Base-by-base conservation (phyloP, 352 stramenopile species). In the Phytopythium kandeliae region DNA sequence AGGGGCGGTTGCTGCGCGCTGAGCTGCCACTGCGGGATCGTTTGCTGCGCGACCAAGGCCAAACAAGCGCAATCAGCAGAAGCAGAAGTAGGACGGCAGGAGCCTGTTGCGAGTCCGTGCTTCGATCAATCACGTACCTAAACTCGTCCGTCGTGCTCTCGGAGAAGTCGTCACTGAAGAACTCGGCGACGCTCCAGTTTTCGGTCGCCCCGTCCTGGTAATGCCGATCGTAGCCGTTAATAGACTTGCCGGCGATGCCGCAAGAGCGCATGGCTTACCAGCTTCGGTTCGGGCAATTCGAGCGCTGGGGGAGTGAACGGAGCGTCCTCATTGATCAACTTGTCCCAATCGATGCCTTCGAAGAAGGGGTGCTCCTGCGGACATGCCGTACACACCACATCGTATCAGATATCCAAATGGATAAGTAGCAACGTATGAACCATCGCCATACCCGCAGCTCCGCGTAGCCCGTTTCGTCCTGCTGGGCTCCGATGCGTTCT, bases 161-260 rank as follows among this genome's bases (percentile, higher is more conserved):
- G 22, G 78, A 92, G 46, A 90, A 89, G 55, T 90, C 73, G 38
- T 89, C 71, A 4, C 78, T 77, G 57, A 92, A 90, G 43, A 89
- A 92, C 49, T 92, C 81, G 7, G 78, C 76, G 6, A 92, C 81
- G 12, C 74, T 79, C 81, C 81, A 92, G 48, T 92, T 78, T 24
- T 92, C 81, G 3, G 75, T 67, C 1, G 76, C 76, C 13, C 81
- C 81, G 59, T 92, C 81, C 74, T 87, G 24, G 54, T 31, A 51
- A 24, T 6, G 41, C 47, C 16, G 11, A 25, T 26, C 17, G 30
- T 10, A 13, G 11, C 19, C 17, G 22, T 35, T 38, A 36, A 24
- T 15, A 4, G 5, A 4, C 17, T 8, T 12, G 8, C 36, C 22
- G 3, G 0, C 13, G 21, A 8, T 36, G 25, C 13, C 44, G 2